Evolutionary conservation across 2,329 filamentous ascomycete species (phyloP), one percentile per base, ranked within the genome.

Genomic region (Fusarium hainanense): DNA sequence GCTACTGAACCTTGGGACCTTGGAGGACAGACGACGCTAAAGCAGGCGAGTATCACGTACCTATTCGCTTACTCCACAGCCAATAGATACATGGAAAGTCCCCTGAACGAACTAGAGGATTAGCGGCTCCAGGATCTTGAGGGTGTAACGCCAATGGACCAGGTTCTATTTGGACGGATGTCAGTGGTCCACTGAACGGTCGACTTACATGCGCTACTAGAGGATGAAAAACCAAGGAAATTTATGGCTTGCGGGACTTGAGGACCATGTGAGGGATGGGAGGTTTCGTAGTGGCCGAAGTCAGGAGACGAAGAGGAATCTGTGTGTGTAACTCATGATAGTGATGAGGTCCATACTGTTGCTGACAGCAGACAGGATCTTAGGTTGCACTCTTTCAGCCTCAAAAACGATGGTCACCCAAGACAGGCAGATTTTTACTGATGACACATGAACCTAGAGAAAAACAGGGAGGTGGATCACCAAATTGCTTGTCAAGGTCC

Each of bases 131-230:
- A 61, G 68, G 44, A 44, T 70, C 59, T 54, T 48, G 68, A 75
- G 69, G 73, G 69, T 74, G 72, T 71, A 74, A 74, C 71, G 68
- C 69, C 68, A 75, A 68, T 74, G 71, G 71, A 68, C 71, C 72
- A 65, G 72, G 69, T 66, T 71, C 62, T 44, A 58, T 58, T 56
- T 52, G 48, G 62, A 67, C 47, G 60, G 60, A 59, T 65, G 62
- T 40, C 48, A 57, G 57, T 58, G 61, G 63, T 70, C 68, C 69
- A 72, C 69, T 41, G 64, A 66, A 61, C 40, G 44, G 50, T 69
- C 68, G 50, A 68, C 64, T 71, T 69, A 70, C 46, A 59, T 48
- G 68, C 66, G 63, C 70, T 66, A 72, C 44, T 54, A 46, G 32
- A 49, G 44, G 61, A 47, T 49, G 54, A 60, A 64, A 47, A 72